These are phyloP conservation scores for Erysimum cheiri DNA, from an alignment of 441 rosid species.

Conservation along the genomic window DNA sequence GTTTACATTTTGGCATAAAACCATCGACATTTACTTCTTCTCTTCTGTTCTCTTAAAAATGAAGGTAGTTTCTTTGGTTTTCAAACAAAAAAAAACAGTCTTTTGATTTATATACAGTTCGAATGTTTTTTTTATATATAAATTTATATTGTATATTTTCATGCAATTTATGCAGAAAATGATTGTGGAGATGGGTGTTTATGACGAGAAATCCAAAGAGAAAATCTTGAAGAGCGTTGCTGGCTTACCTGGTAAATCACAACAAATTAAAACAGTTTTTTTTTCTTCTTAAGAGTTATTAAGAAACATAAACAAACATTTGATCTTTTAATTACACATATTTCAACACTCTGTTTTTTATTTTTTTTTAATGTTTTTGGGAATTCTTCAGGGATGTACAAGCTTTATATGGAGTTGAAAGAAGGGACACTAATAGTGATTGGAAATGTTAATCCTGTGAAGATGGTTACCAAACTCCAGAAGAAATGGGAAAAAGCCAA, in stretches of 20 bases:
- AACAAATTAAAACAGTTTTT: background rate
- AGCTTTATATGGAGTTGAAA: background rate
- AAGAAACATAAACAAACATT: background rate
- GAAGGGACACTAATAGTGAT: conserved; percentile 3
- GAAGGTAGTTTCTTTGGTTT: background rate
- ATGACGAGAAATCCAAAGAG: background rate
- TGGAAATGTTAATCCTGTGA: background rate
- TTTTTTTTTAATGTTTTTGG: background rate
- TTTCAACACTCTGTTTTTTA: background rate
- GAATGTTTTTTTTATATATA: background rate
- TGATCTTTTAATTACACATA: background rate
- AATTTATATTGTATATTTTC: background rate
- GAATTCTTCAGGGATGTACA: background rate
- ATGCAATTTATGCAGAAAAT: conserved; percentile 2
- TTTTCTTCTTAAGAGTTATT: background rate
- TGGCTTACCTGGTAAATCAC: conserved; percentile 3
- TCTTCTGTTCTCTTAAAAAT: conserved; percentile 6
- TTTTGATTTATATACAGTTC: background rate
- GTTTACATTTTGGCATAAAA: background rate
- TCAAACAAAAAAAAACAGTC: background rate
- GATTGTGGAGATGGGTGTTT: conserved; percentile 6
- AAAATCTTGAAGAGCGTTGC: background rate
- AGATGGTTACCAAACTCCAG: background rate
- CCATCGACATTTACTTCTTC: background rate
- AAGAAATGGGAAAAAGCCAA: conserved; percentile 1